Base-by-base conservation (phyloP, 257 asterid genomes). In the Misopates orontium region DNA sequence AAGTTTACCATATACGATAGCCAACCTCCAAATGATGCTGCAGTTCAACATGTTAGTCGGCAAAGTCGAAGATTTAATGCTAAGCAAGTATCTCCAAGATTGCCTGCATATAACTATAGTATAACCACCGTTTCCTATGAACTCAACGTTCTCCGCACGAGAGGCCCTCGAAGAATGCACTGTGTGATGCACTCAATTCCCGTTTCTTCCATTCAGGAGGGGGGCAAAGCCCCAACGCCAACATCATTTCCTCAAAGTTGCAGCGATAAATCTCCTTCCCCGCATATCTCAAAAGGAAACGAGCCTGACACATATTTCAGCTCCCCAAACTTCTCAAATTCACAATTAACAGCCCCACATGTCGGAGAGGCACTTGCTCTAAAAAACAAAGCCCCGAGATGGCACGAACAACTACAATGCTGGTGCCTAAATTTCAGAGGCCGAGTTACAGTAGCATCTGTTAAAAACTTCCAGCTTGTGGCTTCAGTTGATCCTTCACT, bases 341-440 rank as follows among this genome's bases (percentile, higher is more conserved):
- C 74, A 3, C 62, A 11, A 14, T 2, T n/a, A n/a, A n/a, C n/a
- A n/a, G n/a, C n/a, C n/a, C 40, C 7, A 1, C 75, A 24, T 11
- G 66, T 1, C 4, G 42, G 54, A 20, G 88, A 75, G 66, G 70
- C 90, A 0, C 96, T 91, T 25, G 75, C 82, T 42, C 95, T 91
- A 4, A 85, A 82, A 50, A 91, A 91, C 82, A 91, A 91, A 76
- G 72, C 90, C 56, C 98, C 98, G 9, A 78, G 98, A 67, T 91
- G 98, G 98, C 98, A 91, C 59, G 98, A 91, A 60, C 96, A 89
- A 69, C 71, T 91, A 69, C 98, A 87, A 59, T 91, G 96, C 82
- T 91, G 96, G 98, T 91, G 98, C 82, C 61, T 91, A n/a, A 91
- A 89, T 73, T 91, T 91, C 76, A 91, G 79, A 78, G 98, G 98